These are phyloP conservation scores for Trichophyton mentagrophytes DNA, from an alignment of 2,329 filamentous ascomycete genomes.

Conservation along the genomic window DNA sequence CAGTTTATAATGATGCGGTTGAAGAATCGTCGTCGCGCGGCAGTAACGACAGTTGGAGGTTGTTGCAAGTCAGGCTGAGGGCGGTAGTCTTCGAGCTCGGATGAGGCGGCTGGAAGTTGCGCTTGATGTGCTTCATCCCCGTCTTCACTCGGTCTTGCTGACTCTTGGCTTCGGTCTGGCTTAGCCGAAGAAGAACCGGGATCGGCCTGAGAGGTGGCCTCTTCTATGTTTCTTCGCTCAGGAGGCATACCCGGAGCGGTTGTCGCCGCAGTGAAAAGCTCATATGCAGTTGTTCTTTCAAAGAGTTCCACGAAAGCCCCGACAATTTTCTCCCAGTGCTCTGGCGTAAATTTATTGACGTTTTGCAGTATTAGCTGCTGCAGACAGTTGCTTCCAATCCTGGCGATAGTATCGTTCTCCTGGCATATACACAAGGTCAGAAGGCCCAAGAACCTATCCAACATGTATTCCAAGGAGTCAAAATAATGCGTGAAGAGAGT, in stretches of 20 bases:
- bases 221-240: slow-evolving; percentile 19
- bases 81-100: slow-evolving; percentile 72
- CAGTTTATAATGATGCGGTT: slow-evolving; percentile 99
- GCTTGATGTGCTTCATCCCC: slow-evolving; percentile 17
- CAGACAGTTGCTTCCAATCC: slow-evolving; percentile 95
- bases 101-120: slow-evolving; percentile 22
- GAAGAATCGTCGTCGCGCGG: slow-evolving; percentile 86
- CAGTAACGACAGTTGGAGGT: slow-evolving; percentile 82
- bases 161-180: slow-evolving; percentile 21
- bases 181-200: slow-evolving; percentile 10
- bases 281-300: slow-evolving; percentile 82
- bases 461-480: slow-evolving; percentile 89
- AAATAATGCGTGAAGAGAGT: slow-evolving; percentile 98
- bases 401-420: slow-evolving; percentile 94
- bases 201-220: slow-evolving; percentile 16
- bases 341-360: slow-evolving; percentile 73
- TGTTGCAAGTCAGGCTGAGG: slow-evolving; percentile 65
- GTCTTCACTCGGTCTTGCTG: slow-evolving; percentile 8
- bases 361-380: slow-evolving; percentile 96
- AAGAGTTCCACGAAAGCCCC: slow-evolving; percentile 94
- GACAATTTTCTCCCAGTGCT: slow-evolving; percentile 91
- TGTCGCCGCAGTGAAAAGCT: slow-evolving; percentile 77
- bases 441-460: slow-evolving; percentile 91
- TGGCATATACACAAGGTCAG: slow-evolving; percentile 94
- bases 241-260: slow-evolving; percentile 29